phyloP scores from a whole-genome alignment of 306 rosid genomes.

The Begonia masoniana region DNA sequence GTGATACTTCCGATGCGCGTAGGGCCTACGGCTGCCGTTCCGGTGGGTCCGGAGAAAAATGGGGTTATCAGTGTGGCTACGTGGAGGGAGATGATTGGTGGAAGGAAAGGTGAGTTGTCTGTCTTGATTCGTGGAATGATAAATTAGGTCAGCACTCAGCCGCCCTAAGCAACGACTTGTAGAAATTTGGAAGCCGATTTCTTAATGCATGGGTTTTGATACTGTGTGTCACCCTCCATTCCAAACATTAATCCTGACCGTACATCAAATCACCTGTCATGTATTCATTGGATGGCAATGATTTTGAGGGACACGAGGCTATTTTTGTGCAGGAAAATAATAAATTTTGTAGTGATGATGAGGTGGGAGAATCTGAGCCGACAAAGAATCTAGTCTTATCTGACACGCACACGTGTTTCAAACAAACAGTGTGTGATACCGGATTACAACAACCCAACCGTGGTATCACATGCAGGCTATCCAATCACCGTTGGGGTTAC shows the following conservation, averaged over 20 bases:
- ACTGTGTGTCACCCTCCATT: slow-evolving; percentile 7
- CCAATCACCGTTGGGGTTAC: too few species aligned
- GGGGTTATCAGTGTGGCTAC: slow-evolving; percentile 15
- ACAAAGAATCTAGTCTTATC: too few species aligned
- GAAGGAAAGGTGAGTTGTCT: slow-evolving; percentile 18
- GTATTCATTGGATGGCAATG: neutral
- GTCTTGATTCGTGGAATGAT: slow-evolving; percentile 28
- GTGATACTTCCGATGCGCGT: slow-evolving; percentile 2
- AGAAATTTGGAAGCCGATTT: slow-evolving; percentile 17
- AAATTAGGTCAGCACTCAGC: slow-evolving; percentile 43
- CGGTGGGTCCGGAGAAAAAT: slow-evolving; percentile 10
- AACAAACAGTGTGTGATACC: too few species aligned
- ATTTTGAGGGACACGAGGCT: too few species aligned
- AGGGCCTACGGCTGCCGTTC: slow-evolving; percentile 34
- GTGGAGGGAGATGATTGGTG: slow-evolving; percentile 7
- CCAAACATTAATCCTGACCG: neutral
- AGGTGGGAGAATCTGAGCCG: too few species aligned
- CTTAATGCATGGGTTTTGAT: slow-evolving; percentile 16
- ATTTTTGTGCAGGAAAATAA: too few species aligned
- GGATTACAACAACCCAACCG: too few species aligned
- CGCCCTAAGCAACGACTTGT: slow-evolving; percentile 33
- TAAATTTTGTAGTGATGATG: too few species aligned
- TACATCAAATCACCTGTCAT: neutral
- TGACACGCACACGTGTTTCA: too few species aligned
- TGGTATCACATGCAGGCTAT: too few species aligned